These are phyloP conservation scores for Trichosporon asahii DNA, from an alignment of 1,284 basidiomycete species.

Conservation along the genomic window DNA sequence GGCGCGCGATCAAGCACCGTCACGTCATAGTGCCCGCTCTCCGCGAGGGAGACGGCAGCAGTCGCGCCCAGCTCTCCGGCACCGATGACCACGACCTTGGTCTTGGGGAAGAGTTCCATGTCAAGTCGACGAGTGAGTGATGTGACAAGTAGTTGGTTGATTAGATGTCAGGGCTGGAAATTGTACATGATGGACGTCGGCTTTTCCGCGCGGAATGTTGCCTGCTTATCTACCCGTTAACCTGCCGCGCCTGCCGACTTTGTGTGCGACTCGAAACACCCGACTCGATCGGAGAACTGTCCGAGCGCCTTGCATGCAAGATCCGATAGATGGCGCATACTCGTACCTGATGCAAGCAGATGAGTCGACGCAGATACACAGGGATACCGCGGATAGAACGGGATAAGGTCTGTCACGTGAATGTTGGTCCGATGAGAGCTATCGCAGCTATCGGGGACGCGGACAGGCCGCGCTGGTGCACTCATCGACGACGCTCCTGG, in stretches of 20 bases:
- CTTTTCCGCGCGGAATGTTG: too few species aligned
- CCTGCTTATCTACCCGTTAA: neutral
- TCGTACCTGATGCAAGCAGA: neutral
- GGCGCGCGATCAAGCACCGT: conserved; percentile 68
- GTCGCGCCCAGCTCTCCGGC: conserved; percentile 83
- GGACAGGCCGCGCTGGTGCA: too few species aligned
- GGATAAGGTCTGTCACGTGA: neutral
- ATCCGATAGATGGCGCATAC: neutral
- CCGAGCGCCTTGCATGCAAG: neutral
- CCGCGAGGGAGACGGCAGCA: conserved; percentile 70
- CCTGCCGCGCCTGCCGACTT: too few species aligned
- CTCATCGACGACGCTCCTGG: too few species aligned
- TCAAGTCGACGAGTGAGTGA: neutral
- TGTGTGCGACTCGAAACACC: neutral
- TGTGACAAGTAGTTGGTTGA: too few species aligned
- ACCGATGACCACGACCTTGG: conserved; percentile 68
- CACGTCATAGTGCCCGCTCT: conserved; percentile 61
- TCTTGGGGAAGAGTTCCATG: conserved; percentile 15
- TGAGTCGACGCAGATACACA: neutral
- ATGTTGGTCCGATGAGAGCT: too few species aligned
- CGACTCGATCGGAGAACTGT: neutral
- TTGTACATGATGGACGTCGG: too few species aligned
- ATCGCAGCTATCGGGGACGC: too few species aligned
- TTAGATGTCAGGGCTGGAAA: too few species aligned
- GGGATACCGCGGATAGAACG: neutral